Evolutionary conservation across 176 grass and related monocot genomes (phyloP).

Genomic region (Lolium multiflorum): DNA sequence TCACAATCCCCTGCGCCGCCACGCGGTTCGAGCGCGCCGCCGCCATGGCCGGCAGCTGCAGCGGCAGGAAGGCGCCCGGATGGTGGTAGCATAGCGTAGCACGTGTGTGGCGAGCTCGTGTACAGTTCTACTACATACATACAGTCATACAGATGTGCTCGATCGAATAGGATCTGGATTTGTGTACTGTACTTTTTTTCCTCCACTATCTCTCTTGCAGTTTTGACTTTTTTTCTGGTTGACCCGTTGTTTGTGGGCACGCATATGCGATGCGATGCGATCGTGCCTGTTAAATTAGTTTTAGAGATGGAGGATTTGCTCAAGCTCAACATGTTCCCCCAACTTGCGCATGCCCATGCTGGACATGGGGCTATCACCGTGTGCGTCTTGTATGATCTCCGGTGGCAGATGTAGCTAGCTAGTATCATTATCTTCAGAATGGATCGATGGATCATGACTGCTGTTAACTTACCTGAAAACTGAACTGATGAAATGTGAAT

Average conservation of each 20-base stretch:
- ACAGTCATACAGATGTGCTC: neutral
- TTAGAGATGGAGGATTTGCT: conserved; percentile 22
- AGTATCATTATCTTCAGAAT: neutral
- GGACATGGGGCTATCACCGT: neutral
- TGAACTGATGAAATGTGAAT: neutral
- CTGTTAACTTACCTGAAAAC: neutral
- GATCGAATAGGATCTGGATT: neutral
- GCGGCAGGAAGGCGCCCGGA: conserved; percentile 44
- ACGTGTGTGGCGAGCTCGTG: neutral
- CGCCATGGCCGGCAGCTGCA: conserved; percentile 47
- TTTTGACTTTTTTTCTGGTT: conserved; percentile 21
- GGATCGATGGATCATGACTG: neutral
- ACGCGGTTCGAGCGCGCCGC: conserved; percentile 69
- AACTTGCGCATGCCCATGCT: neutral
- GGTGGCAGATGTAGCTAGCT: neutral
- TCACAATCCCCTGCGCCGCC: conserved; percentile 90
- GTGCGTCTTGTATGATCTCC: conserved; percentile 14
- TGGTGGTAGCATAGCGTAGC: conserved; percentile 43
- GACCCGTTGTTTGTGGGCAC: neutral
- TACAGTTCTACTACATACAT: conserved; percentile 39
- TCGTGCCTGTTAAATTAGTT: conserved; percentile 7
- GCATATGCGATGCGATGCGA: conserved; percentile 15
- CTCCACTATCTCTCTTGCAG: too few species aligned
- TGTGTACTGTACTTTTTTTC: neutral
- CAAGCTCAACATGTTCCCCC: conserved; percentile 14